Conservation (phyloP, 345 rosid species). For the Aethionema arabicum region DNA sequence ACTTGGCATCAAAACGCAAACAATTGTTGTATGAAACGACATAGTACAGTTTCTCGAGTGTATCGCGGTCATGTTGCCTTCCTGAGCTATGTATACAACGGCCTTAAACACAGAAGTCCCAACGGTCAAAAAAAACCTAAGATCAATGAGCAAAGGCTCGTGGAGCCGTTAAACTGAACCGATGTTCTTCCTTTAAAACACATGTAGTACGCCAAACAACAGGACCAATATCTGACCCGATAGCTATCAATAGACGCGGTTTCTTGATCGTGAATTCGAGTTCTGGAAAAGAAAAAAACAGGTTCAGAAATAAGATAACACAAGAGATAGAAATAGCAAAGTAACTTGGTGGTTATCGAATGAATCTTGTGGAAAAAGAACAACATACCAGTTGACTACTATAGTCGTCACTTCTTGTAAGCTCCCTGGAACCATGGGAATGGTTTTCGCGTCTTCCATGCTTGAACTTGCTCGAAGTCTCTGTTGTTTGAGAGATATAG, state of each 20-base stretch:
- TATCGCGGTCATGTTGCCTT: neutral
- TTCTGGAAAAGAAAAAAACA: slow-evolving; percentile 30
- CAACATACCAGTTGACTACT: slow-evolving; percentile 51
- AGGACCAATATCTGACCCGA: neutral
- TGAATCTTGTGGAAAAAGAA: slow-evolving; percentile 6
- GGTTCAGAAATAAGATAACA: neutral
- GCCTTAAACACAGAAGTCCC: neutral
- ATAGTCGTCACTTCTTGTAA: slow-evolving; percentile 40
- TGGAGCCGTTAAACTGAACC: neutral
- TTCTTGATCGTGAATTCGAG: slow-evolving; percentile 45
- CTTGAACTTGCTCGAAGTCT: slow-evolving; percentile 43
- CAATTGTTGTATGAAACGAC: too few relatives aligned
- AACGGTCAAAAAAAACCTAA: neutral
- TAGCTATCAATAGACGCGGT: slow-evolving; percentile 48
- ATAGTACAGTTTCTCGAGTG: too few relatives aligned
- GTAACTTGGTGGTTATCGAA: slow-evolving; percentile 1
- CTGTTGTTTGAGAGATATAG: slow-evolving; percentile 52
- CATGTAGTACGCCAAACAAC: neutral
- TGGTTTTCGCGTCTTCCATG: slow-evolving; percentile 49
- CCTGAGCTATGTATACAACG: neutral
- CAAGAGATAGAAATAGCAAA: neutral
- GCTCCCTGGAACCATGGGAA: slow-evolving; percentile 43
- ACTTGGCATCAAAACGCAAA: too few relatives aligned
- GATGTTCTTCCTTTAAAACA: neutral
- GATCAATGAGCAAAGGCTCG: neutral